Evolutionary conservation across 179 eudicot species (phyloP), one percentile per base, ranked within the genome.

Genomic region (Vitellaria paradoxa): DNA sequence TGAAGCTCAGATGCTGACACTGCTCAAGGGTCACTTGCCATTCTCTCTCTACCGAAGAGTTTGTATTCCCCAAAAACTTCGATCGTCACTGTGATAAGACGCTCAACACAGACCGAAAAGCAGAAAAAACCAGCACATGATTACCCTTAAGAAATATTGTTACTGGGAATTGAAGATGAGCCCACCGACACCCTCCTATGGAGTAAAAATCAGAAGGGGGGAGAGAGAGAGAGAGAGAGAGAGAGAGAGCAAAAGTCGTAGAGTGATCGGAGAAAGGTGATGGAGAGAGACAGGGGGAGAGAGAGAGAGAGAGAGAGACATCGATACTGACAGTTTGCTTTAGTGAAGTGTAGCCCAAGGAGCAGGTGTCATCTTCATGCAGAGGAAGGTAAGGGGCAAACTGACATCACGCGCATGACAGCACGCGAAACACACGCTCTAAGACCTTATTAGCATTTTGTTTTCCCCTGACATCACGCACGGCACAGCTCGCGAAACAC

Each of bases 141-240:
- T 9, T 52, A 26, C 46, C 13, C 23, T 55, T 6, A 23, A 26
- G 50, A 52, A 52, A 52, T 17, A 23, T 17, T 0, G 40, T 4
- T n/a, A 15, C 74, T 23, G 2, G 20, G 6, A 8, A 70, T 42
- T 23, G n/a, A 11, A 15, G 21, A 53, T 30, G 14, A 73, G 40
- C 21, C 68, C 77, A 74, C 77, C 77, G 77, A 74, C 77, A 71
- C 3, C 20, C 24, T 9, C 24, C 18, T 20, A 20, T 40, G n/a
- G 20, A 20, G 76, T 73, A 23, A 74, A 73, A 20, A 23, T 20
- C 10, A 6, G 0, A 46, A 20, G 68, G 23, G 37, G 17, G 30
- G 49, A 55, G 23, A 57, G 17, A 56, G 49, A 55, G 50, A 17
- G 37, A 30, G 24, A 21, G 37, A 46, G 49, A 20, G 37, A 46